Evolutionary conservation across 2,329 filamentous ascomycete genomes (phyloP), one percentile per base, ranked within the genome.

Genomic region (Sphaerulina vaccinii): DNA sequence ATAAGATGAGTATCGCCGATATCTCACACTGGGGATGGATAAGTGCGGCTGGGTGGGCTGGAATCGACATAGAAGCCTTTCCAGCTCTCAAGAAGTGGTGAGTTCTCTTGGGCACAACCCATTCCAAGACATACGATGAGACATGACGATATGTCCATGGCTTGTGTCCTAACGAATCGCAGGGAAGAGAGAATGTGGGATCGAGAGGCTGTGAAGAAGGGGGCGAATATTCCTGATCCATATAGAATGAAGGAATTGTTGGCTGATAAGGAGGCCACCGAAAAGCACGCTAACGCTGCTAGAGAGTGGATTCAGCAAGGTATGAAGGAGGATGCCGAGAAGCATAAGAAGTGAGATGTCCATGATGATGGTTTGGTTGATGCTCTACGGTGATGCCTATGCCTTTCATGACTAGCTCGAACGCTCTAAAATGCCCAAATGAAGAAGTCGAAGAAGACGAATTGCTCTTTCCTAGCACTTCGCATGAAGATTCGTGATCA

Each of bases 1-100:
- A 88, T 67, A 81, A 81, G 56, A 75, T 79, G 55, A 89, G 86
- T 8, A 65, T 88, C 59, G 58, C 88, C 1, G 90, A 96, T 68
- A 87, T 96, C 54, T 77, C 88, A 36, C 82, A 82, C 68, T 90
- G 86, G 80, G 88, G 88, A 21, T 95, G 90, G 89, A 78, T 92
- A 3, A 76, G 83, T 3, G 68, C 70, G 1, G 75, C 80, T 1
- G 72, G 74, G 13, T 82, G 85, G 75, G 74, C 79, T 0, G 85
- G 85, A 13, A 67, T 90, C 37, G 81, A 90, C 44, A 82, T 92
- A 49, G 75, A 84, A 1, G 84, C 90, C 54, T 95, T 92, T 71
- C 88, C 89, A 2, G 69, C 80, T 42, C 68, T 96, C 56, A 83
- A 89, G 65, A 82, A 82, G 32, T 96, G n/a, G n/a, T n/a, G n/a